Conservation (phyloP, 345 rosid genomes). For the Nephelium lappaceum region DNA sequence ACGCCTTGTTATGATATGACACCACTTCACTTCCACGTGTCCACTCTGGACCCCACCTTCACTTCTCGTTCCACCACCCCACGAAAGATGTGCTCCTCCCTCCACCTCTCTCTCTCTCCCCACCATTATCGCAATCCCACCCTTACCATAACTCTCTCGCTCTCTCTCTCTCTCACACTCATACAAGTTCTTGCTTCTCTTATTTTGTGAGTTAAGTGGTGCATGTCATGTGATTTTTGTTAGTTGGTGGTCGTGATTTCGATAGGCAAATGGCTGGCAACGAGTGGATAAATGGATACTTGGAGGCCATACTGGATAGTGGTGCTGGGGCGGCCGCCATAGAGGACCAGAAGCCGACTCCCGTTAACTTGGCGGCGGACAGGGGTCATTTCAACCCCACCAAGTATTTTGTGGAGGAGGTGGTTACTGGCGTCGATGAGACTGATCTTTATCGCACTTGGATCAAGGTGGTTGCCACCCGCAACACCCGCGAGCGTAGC, state of each 20-base stretch:
- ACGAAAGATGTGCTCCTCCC: conserved; percentile 1
- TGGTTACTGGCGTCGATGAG: conserved; percentile 90
- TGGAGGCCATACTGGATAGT: conserved; percentile 90
- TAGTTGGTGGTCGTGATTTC: no score
- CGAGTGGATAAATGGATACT: conserved; percentile 96
- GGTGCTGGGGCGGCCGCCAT: conserved; percentile 63
- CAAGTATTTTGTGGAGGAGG: conserved; percentile 93
- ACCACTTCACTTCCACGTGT: conserved; percentile 26
- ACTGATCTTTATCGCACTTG: conserved; percentile 88
- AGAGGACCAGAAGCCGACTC: conserved; percentile 57
- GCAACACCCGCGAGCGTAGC: conserved; percentile 91
- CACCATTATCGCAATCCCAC: not conserved
- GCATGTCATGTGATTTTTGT: not conserved
- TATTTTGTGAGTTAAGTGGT: not conserved
- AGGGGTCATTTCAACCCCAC: conserved; percentile 78
- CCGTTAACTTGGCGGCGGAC: conserved; percentile 46
- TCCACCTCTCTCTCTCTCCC: not conserved
- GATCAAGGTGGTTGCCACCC: conserved; percentile 96
- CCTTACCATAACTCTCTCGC: not conserved
- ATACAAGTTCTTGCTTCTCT: no score
- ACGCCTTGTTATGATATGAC: not conserved
- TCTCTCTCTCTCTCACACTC: not conserved
- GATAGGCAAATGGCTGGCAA: conserved; percentile 68
- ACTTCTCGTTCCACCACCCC: not conserved
- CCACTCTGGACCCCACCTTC: not conserved